Evolutionary conservation across 1,284 basidiomycete species (phyloP), one percentile per base, ranked within the genome.

Genomic region (Tranzscheliella williamsii): DNA sequence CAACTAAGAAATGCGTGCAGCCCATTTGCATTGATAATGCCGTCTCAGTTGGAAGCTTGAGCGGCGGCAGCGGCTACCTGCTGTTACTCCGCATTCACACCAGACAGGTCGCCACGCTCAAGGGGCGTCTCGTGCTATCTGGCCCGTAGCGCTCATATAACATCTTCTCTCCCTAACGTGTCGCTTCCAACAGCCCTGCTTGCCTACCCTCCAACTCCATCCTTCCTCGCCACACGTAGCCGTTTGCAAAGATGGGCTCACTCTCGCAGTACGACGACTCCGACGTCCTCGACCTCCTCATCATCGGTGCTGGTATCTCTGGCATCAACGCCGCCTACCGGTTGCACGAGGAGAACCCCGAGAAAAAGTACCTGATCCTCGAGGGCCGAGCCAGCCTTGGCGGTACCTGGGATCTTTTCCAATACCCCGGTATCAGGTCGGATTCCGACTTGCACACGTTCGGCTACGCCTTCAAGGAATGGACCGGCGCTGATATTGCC

Each of bases 261-360:
- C 40, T 32, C 18, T 24, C 50, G 34, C 46, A 46, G 29, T 51
- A 53, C 38, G 38, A 53, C 45, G 27, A 49, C 22, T 54, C 57
- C 8, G 53, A 54, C 39, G 51, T 66, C 5, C 52, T 56, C 45
- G 67, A 69, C 39, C 61, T 75, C 11, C 31, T 74, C 53, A 64
- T 75, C 47, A 50, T 75, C 38, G 73, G 73, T 31, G 70, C 72
- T 30, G 73, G 73, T 50, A 64, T 75, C 58, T 73, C 71, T 16
- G 73, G 73, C 42, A 72, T 75, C 60, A 75, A 75, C 44, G 70
- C 71, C 35, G 68, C 67, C 17, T 76, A 76, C 50, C 65, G 73
- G 34, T 50, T 70, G 38, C 33, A 55, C 15, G 55, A 64, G 21
- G 40, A 58, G 34, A 57, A 68, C 20, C 67, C 60, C 18, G 50